These are phyloP conservation scores for Geranomyces michiganensis DNA, from an alignment of 192 early-diverging fungal species.

Conservation along the genomic window DNA sequence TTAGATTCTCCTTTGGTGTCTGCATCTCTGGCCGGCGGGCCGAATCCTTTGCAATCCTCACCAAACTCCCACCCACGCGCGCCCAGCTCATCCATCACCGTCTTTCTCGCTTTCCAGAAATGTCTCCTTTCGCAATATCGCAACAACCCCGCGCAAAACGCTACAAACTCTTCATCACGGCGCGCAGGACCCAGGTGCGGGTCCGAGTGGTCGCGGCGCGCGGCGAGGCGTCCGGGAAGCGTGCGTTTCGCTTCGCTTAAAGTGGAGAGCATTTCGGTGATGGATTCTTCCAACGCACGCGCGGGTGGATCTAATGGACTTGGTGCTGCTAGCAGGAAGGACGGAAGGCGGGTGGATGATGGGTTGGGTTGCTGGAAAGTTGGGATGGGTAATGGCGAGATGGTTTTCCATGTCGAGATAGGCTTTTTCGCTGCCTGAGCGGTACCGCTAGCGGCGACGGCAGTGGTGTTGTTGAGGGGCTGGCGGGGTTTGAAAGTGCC, in stretches of 20 bases:
- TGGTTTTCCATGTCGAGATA: neutral
- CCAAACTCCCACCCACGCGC: no score
- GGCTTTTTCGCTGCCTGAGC: neutral
- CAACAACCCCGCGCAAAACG: neutral
- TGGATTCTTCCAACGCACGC: neutral
- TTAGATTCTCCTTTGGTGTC: no score
- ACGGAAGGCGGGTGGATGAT: no score
- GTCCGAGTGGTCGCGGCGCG: neutral
- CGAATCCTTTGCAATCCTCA: no score
- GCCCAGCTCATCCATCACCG: neutral
- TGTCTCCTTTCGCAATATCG: neutral
- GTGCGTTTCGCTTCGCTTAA: neutral
- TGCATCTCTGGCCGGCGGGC: no score
- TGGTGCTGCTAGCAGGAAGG: neutral
- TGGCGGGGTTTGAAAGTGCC: neutral
- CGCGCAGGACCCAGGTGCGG: neutral
- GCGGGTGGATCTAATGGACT: neutral
- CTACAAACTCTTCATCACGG: neutral
- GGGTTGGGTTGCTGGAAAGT: no score
- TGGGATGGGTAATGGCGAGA: neutral
- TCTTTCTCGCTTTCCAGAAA: conserved; percentile 1
- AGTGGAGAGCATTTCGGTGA: neutral
- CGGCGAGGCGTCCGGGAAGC: neutral
- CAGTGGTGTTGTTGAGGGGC: neutral
- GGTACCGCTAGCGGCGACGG: neutral